Percentiles rank a stretch among this genome's conserved stretches.
Conservation (phyloP, 768 basidiomycete species). For the Leucosporidium yakuticum region DNA sequence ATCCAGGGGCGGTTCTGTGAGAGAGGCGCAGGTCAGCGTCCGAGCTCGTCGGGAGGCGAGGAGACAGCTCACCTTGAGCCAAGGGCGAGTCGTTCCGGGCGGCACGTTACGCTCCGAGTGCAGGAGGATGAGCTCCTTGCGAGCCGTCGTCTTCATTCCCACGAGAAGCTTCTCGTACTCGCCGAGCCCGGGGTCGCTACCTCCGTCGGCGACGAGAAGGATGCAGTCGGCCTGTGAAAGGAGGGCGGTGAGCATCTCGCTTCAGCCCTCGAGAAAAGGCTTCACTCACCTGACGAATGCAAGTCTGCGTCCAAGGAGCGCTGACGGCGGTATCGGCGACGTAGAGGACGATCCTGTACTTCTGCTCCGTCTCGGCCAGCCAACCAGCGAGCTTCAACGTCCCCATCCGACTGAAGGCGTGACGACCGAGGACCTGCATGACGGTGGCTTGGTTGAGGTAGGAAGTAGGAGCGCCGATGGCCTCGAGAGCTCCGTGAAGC, state of each 20-base stretch:
- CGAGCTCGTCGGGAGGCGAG: constrained; percentile 3
- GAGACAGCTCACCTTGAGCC: constrained; percentile 67
- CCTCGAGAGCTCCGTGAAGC: constrained; percentile 77
- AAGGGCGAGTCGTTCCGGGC: constrained; percentile 87
- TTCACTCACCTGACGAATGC: constrained; percentile 73
- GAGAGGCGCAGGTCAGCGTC: constrained; percentile 13
- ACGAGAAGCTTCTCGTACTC: constrained; percentile 90
- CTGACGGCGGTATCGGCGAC: constrained; percentile 92
- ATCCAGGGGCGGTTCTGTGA: constrained; percentile 85
- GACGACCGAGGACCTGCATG: constrained; percentile 81
- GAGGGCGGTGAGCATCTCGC: not conserved
- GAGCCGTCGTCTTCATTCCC: constrained; percentile 95
- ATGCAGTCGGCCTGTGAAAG: constrained; percentile 73
- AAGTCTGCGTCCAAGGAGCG: constrained; percentile 96
- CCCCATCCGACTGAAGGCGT: constrained; percentile 93
- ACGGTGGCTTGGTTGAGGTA: constrained; percentile 92
- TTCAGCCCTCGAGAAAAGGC: not conserved
- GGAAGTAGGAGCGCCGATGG: constrained; percentile 85
- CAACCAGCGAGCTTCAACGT: constrained; percentile 91
- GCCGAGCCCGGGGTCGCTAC: constrained; percentile 73
- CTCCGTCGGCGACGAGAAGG: constrained; percentile 88
- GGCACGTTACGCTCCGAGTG: constrained; percentile 84
- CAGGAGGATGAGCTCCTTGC: constrained; percentile 89
- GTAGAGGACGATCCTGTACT: constrained; percentile 87
- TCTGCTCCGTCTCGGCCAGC: constrained; percentile 87